phyloP scores from a whole-genome alignment of 2,329 filamentous ascomycete species.

The Parafenestella ontariensis region DNA sequence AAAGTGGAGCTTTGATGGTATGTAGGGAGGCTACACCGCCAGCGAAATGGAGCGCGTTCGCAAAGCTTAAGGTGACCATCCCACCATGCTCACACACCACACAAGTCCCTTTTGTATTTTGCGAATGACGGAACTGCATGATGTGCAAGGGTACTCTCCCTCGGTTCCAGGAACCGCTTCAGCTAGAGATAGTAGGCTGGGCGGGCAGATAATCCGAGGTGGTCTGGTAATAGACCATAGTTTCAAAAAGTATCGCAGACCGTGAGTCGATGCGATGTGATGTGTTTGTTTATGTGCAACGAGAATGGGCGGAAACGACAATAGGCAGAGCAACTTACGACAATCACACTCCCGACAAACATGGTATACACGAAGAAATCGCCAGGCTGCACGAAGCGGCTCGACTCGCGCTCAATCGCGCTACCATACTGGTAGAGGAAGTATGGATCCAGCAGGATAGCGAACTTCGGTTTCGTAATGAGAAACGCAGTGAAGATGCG shows the following conservation, averaged over 20 bases:
- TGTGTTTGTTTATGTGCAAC: no score
- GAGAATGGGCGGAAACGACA: conserved; percentile 27
- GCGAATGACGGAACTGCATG: conserved; percentile 59
- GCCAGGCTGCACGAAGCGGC: conserved; percentile 76
- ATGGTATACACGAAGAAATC: conserved; percentile 82
- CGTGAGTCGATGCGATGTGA: conserved; percentile 27
- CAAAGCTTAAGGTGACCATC: conserved; percentile 60
- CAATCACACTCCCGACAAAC: conserved; percentile 73
- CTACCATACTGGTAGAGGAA: conserved; percentile 80
- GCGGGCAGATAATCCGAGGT: conserved; percentile 69
- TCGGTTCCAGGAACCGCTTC: conserved; percentile 63
- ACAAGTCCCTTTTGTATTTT: conserved; percentile 54
- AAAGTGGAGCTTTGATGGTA: conserved; percentile 35
- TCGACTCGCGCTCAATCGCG: conserved; percentile 73
- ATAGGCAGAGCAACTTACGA: conserved; percentile 69
- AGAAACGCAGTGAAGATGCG: conserved; percentile 65
- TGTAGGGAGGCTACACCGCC: conserved; percentile 73
- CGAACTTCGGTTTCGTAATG: conserved; percentile 62
- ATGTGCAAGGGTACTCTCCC: conserved; percentile 61
- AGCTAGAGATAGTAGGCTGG: conserved; percentile 56
- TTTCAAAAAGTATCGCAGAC: conserved; percentile 22
- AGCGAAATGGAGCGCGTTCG: conserved; percentile 62
- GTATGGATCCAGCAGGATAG: conserved; percentile 76
- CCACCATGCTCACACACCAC: conserved; percentile 60
- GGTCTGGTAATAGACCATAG: conserved; percentile 40